Evolutionary conservation across 78 protist species (phyloP), one percentile per base, ranked within the genome.

Genomic region (Tieghemostelium lacteum): DNA sequence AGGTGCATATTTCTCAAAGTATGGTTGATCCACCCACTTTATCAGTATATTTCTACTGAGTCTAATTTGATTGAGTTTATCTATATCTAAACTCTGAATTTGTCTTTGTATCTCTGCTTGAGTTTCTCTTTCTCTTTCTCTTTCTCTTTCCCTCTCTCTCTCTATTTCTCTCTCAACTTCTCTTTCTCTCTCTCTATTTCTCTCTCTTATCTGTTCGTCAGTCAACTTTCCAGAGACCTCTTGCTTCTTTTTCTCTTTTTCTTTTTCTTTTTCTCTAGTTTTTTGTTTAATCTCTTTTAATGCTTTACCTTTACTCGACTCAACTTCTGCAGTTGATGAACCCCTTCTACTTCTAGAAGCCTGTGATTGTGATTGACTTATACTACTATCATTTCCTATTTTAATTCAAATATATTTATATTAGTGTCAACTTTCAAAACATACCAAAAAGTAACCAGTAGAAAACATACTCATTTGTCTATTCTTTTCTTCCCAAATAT

Each of bases 11-110:
- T 16, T 22, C 34, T 80, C 88, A 80, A 80, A 80, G 71, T 80
- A 80, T 33, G 88, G 88, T 67, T 80, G 88, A 57, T 80, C 88
- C 0, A 80, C 88, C 88, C 88, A 80, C 36, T 80, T 80, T 7
- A 80, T 66, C 88, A 80, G n/a, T 76, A 80, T 80, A 33, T 80
- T 80, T 39, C 88, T 45, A 1, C 76, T 66, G 19, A 80, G 24
- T 31, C 76, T 36, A 16, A 71, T 12, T 54, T 80, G 88, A 40
- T 80, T 80, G 45, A 80, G 17, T 31, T 58, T 36, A 1, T 66
- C 63, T 1, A 80, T 34, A 57, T 65, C 73, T 3, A 80, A 6
- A 17, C 24, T 17, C 7, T 64, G 49, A 2, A 52, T n/a, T 24
- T 55, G 42, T 20, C 28, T 64, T 37, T 80, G 63, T 39, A 80